Base-by-base conservation (phyloP, 1,139 yeast genomes). In the Kodamaea suecica region DNA sequence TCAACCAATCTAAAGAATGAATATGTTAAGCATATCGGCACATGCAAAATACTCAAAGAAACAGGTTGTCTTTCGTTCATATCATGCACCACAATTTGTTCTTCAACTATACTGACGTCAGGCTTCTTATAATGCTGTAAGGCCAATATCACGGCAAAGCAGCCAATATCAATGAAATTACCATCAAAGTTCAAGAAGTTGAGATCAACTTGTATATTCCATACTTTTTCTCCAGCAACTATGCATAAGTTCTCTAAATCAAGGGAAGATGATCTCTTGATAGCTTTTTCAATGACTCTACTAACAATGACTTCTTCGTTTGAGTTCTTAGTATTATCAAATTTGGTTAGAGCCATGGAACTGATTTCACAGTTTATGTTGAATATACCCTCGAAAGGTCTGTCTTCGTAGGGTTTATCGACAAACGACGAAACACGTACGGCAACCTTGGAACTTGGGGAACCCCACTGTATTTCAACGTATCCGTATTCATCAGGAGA, bases 311-410 rank as follows among this genome's bases (percentile, higher is more conserved):
- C 70, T 53, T 90, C 97, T 41, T 87, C 95, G 41, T 83, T 84
- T 13, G 84, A 71, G 44, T 76, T 81, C 41, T 80, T 73, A 29
- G 78, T 78, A 49, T 78, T 78, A 48, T 88, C 96, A 56, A 87
- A 88, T 49, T 77, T 69, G 2, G 95, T 82, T 9, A 87, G 79
- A 1, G 96, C 95, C 88, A 90, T 84, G 17, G 97, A 84, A 12
- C 90, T 76, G 33, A 86, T 77, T 52, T 92, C 97, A 4, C 95
- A 84, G 33, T 85, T 78, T 19, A 92, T 88, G 28, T 76, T 67
- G 54, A 92, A 88, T 3, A 84, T 57, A 1, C 98, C 98, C 59
- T 94, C 98, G 53, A 86, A 90, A 1, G 97, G 97, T 34, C 96
- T 70, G 48, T 90, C 95, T 37, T 87, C 95, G 47, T 74, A 83